A percentile compares a stretch with the other conserved stretches of the same genome.
These are phyloP conservation scores for Claviceps purpurea DNA, from an alignment of 2,329 filamentous ascomycete genomes.

Conservation along the genomic window DNA sequence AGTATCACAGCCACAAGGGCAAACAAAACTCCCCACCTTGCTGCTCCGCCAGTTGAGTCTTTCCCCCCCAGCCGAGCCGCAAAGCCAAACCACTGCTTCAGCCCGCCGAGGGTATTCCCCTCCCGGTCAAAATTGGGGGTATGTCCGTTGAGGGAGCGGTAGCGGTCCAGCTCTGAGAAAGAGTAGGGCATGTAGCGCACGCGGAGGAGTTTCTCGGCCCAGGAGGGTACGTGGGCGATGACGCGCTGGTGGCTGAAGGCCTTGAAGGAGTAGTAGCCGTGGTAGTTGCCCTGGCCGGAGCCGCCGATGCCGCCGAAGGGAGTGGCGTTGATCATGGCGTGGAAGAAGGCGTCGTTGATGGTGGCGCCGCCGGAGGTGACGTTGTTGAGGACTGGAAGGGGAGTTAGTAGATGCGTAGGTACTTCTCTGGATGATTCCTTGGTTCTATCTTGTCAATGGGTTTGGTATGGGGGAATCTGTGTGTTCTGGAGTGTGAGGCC, in stretches of 20 bases:
- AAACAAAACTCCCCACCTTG: too few species aligned
- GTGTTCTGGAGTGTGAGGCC: too few species aligned
- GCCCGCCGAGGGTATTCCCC: constrained; percentile 36
- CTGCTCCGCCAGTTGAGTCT: constrained; percentile 25
- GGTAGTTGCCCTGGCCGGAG: constrained; percentile 34
- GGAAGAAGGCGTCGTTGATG: constrained; percentile 34
- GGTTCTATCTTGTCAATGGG: too few species aligned
- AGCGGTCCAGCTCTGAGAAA: constrained; percentile 28
- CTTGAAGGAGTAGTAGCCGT: constrained; percentile 34
- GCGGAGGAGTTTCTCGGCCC: constrained; percentile 39
- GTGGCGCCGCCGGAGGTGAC: constrained; percentile 37
- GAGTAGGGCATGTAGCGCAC: constrained; percentile 56
- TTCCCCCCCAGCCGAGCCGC: constrained; percentile 38
- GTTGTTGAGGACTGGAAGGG: constrained; percentile 18
- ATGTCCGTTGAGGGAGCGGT: constrained; percentile 26
- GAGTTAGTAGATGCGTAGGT: neutral
- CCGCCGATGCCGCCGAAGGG: constrained; percentile 38
- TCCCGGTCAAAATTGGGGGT: constrained; percentile 51
- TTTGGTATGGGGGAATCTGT: too few species aligned
- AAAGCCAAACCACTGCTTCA: constrained; percentile 40
- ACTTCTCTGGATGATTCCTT: too few species aligned
- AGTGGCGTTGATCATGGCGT: constrained; percentile 25
- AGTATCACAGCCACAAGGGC: too few species aligned
- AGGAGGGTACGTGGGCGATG: constrained; percentile 22
- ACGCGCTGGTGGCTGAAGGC: constrained; percentile 27